phyloP scores from a whole-genome alignment of 164 flowering plant genomes.

The Litsea cubeba region DNA sequence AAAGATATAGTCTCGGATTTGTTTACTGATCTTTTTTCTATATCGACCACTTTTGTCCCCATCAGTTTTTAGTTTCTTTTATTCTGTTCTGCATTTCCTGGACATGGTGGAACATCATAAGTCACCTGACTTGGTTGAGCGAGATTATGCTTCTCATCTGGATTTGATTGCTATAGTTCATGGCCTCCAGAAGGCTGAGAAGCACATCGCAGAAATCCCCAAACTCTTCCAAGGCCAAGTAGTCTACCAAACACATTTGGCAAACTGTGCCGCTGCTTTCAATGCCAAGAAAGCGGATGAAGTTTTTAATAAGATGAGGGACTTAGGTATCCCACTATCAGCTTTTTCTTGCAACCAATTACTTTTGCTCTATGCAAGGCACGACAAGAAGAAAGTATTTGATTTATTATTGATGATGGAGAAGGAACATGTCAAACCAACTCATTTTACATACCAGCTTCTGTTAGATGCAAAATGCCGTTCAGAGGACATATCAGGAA shows the following conservation, averaged over 20 bases:
- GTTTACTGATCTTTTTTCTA: neutral
- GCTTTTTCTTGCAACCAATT: constrained; percentile 73
- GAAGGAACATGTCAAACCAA: constrained; percentile 64
- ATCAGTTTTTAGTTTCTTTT: neutral
- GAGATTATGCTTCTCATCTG: constrained; percentile 74
- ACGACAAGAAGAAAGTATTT: constrained; percentile 68
- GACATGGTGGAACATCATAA: constrained; percentile 68
- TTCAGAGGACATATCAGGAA: constrained; percentile 59
- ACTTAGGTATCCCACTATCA: constrained; percentile 46
- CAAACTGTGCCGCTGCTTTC: constrained; percentile 37
- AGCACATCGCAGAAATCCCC: constrained; percentile 52
- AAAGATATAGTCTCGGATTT: too few relatives aligned
- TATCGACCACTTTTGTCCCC: neutral
- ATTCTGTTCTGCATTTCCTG: constrained; percentile 45
- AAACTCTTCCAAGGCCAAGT: constrained; percentile 55
- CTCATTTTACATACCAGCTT: constrained; percentile 53
- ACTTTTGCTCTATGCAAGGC: constrained; percentile 71
- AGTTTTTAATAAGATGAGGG: constrained; percentile 74
- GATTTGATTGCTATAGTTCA: constrained; percentile 66
- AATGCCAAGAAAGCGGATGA: constrained; percentile 66
- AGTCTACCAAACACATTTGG: constrained; percentile 61
- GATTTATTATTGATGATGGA: constrained; percentile 80
- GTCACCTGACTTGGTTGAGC: constrained; percentile 41
- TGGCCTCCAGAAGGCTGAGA: constrained; percentile 62
- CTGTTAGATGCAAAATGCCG: constrained; percentile 70